phyloP scores from a whole-genome alignment of 257 asterid species.

The Nicotiana sylvestris region DNA sequence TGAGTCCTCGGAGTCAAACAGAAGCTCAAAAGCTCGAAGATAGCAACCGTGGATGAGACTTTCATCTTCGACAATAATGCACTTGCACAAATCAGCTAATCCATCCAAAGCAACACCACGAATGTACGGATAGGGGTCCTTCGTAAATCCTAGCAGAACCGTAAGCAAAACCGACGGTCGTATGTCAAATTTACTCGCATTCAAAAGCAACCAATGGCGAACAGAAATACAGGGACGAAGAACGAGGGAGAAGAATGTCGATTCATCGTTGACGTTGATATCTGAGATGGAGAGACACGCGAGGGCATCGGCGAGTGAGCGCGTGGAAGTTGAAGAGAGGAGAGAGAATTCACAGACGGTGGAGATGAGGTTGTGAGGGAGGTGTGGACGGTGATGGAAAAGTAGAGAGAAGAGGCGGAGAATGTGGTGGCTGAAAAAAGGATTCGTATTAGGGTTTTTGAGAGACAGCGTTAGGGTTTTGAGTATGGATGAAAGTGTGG shows the following conservation, averaged over 20 bases:
- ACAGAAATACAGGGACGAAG: conserved; percentile 40
- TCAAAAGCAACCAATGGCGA: conserved; percentile 65
- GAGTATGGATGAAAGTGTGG: conserved; percentile 40
- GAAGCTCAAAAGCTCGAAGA: conserved; percentile 69
- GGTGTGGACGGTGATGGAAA: conserved; percentile 38
- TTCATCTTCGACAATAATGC: conserved; percentile 50
- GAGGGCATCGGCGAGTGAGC: conserved; percentile 44
- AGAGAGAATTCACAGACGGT: conserved; percentile 32
- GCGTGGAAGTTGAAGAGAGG: conserved; percentile 32
- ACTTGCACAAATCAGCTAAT: conserved; percentile 35
- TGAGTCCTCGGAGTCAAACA: conserved; percentile 63
- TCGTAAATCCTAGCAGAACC: conserved; percentile 67
- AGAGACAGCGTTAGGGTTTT: conserved; percentile 40
- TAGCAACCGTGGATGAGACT: conserved; percentile 58
- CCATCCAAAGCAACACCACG: conserved; percentile 76
- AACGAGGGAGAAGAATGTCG: conserved; percentile 18
- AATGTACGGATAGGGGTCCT: conserved; percentile 75
- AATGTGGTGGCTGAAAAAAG: conserved; percentile 20
- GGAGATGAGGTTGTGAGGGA: conserved; percentile 32
- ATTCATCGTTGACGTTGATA: conserved; percentile 16
- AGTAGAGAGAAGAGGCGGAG: conserved; percentile 53
- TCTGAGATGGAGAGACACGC: conserved; percentile 31
- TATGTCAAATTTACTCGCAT: conserved; percentile 45
- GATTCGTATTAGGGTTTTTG: conserved; percentile 14
- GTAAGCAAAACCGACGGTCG: conserved; percentile 70